A percentile compares a stretch with the other conserved stretches of the same genome.
Conservation (phyloP, 2,329 filamentous ascomycete genomes). For the Epicoccum sorghinum region DNA sequence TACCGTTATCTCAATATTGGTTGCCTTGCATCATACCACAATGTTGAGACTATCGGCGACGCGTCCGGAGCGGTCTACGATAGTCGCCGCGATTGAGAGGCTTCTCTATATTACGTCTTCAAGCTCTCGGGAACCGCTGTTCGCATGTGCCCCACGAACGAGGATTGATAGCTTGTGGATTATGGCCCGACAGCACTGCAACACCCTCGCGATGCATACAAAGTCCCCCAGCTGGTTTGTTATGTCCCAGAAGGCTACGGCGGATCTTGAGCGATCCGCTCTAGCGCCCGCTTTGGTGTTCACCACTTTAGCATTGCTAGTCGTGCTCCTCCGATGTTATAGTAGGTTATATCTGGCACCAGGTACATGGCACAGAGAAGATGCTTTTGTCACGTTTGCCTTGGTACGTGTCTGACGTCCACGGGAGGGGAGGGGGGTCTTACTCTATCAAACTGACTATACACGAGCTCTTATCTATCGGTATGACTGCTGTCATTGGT, state of each 20-base stretch:
- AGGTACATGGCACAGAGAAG: conserved; percentile 27
- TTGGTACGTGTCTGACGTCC: conserved; percentile 24
- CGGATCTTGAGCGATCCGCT: conserved; percentile 30
- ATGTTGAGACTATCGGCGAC: too few relatives aligned
- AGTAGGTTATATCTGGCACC: conserved; percentile 27
- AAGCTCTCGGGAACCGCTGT: not conserved
- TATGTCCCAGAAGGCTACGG: conserved; percentile 27
- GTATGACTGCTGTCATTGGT: conserved; percentile 33
- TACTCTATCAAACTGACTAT: conserved; percentile 1
- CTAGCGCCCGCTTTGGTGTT: conserved; percentile 34
- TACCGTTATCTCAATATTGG: too few relatives aligned
- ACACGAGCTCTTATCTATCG: conserved; percentile 33
- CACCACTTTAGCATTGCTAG: conserved; percentile 30
- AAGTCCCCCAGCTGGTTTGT: conserved; percentile 34
- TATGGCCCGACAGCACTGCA: not conserved
- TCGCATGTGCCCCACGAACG: not conserved
- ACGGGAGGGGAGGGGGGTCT: too few relatives aligned
- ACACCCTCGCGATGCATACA: conserved; percentile 17
- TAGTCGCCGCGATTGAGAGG: too few relatives aligned
- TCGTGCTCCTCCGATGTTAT: conserved; percentile 37
- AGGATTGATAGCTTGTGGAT: not conserved
- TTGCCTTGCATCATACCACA: too few relatives aligned
- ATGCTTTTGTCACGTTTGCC: conserved; percentile 35
- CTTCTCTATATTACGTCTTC: too few relatives aligned
- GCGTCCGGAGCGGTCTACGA: too few relatives aligned